These are phyloP conservation scores for Kluyveromyces siamensis DNA, from an alignment of 805 yeast genomes.

Conservation along the genomic window DNA sequence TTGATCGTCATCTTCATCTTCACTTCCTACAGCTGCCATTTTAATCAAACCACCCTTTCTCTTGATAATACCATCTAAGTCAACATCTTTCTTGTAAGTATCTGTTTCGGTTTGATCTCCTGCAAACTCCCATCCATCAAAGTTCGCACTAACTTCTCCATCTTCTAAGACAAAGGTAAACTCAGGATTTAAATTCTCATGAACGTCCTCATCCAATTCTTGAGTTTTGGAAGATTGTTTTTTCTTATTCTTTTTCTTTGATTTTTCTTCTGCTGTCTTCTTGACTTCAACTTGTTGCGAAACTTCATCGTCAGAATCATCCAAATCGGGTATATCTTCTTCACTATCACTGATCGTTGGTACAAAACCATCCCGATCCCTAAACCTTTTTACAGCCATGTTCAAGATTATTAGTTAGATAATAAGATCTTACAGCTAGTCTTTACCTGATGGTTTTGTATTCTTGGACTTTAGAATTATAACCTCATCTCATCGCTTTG, in stretches of 20 bases:
- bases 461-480: too few relatives aligned
- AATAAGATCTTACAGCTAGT: background rate
- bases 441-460: background rate
- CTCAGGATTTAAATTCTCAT: constrained; percentile 61
- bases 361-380: constrained; percentile 40
- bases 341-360: constrained; percentile 74
- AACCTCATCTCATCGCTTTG: constrained; percentile 8
- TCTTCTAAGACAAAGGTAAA: constrained; percentile 65
- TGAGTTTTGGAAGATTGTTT: constrained; percentile 13
- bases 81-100: constrained; percentile 49
- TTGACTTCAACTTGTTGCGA: constrained; percentile 19
- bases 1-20: constrained; percentile 30
- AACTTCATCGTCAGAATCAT: constrained; percentile 37
- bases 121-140: constrained; percentile 81
- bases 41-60: constrained; percentile 73
- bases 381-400: constrained; percentile 15
- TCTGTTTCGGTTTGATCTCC: constrained; percentile 27
- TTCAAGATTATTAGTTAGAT: background rate
- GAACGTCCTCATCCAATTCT: constrained; percentile 30
- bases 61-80: constrained; percentile 78
- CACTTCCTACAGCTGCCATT: constrained; percentile 37
- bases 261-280: constrained; percentile 16
- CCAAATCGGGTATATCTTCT: constrained; percentile 51
- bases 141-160: constrained; percentile 36
- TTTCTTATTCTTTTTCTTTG: constrained; percentile 17